phyloP scores from a whole-genome alignment of 108 stramenopile species.

The Cyclotella cryptica region DNA sequence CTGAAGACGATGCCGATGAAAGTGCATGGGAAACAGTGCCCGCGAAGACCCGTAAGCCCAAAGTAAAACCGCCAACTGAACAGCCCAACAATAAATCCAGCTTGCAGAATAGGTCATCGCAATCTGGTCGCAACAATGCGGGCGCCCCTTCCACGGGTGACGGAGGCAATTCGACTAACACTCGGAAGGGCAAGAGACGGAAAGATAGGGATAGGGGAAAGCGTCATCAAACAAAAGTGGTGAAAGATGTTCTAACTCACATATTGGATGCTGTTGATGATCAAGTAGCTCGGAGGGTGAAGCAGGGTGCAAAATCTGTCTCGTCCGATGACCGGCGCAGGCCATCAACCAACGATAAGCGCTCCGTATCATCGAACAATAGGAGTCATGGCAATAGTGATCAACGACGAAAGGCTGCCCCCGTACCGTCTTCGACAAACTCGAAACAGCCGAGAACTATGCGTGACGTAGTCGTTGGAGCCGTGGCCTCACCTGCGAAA shows the following conservation, averaged over 20 bases:
- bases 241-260: conserved; percentile 64
- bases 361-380: background rate
- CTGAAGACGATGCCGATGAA: conserved; percentile 46
- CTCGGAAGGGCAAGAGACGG: conserved; percentile 40
- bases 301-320: conserved; percentile 11
- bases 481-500: conserved; percentile 5
- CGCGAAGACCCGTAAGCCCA: conserved; percentile 50
- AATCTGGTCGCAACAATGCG: conserved; percentile 9
- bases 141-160: background rate
- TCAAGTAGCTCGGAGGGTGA: conserved; percentile 49
- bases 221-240: conserved; percentile 21
- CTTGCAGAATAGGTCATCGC: background rate
- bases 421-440: conserved; percentile 2
- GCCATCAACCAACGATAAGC: conserved; percentile 25
- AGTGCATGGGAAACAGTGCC: conserved; percentile 80
- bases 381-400: conserved; percentile 19
- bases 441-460: conserved; percentile 32
- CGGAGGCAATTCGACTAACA: conserved; percentile 8
- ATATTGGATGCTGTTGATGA: conserved; percentile 70
- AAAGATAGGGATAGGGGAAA: conserved; percentile 36
- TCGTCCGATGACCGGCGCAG: conserved; percentile 3
- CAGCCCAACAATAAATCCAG: conserved; percentile 13
- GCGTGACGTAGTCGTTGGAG: conserved; percentile 38
- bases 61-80: conserved; percentile 24
- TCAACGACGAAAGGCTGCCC: conserved; percentile 21